Evolutionary conservation across 306 rosid species (phyloP), one percentile per base, ranked within the genome.

Genomic region (Quercus suber): DNA sequence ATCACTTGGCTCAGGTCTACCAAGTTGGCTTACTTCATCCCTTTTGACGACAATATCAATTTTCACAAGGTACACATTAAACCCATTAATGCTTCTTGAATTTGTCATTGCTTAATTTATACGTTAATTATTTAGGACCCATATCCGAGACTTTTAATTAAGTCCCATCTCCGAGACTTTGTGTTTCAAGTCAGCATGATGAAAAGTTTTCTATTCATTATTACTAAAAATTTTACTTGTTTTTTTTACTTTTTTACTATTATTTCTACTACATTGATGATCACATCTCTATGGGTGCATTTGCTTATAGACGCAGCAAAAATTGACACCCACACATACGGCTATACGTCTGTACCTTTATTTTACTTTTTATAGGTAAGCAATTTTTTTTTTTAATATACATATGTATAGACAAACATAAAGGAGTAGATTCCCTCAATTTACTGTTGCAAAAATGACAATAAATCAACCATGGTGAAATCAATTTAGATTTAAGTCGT

Each of bases 31-130:
- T 73, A 68, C 78, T 55, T 84, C 82, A 76, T 96, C 55, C 99
- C 98, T 59, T 96, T 96, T 77, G 98, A 96, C 83, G 99, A 96
- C 92, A 96, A 93, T 84, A 96, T 96, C 86, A 96, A 96, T 88
- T 91, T 96, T 84, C 99, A 96, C 69, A 96, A 96, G 99, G 99
- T 96, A 87, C 74, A 65, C 78, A 74, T 20, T 23, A 51, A 58
- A 45, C 65, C 17, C 10, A 25, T 27, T 49, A 19, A 30, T 28
- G 17, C 17, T 49, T 49, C 75, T 35, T 21, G 69, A 56, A 25
- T 51, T 21, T 55, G 53, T 73, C 27, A 33, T 73, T 53, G 81
- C 74, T 82, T 78, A 6, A 28, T 81, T 69, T 69, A 76, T 71
- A 81, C 51, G 72, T 61, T 17, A 60, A 14, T 69, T 30, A 64